Evolutionary conservation across 371 early-diverging fungal genomes (phyloP), one percentile per base, ranked within the genome.

Genomic region (Modicella reniformis): DNA sequence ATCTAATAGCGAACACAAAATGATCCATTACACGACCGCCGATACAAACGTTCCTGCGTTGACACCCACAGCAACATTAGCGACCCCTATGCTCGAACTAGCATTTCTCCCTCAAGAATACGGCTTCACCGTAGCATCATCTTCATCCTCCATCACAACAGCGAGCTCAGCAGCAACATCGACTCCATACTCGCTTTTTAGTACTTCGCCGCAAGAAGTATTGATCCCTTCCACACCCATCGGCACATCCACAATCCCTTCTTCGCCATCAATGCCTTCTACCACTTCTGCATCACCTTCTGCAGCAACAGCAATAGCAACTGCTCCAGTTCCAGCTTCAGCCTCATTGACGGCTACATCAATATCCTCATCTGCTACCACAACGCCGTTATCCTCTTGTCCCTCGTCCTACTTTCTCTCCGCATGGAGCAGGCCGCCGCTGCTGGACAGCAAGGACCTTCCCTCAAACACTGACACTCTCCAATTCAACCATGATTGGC

Each of bases 101-200:
- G 37, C 84, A 74, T 57, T 91, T 81, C 30, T 83, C 74, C 19
- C 90, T 81, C 33, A 89, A 30, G 65, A 87, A 85, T 74, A 59
- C 50, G 50, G 70, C 53, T 65, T 56, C 56, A 32, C 40, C 10
- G 13, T 26, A 15, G 48, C 51, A 17, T 25, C 56, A 3, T 21
- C 60, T 23, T n/a, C 58, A 48, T 13, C 32, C 37, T 23, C 59
- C 6, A 12, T 17, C 8, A 23, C 30, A 6, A 30, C 64, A 12
- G 25, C 62, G 9, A 37, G 63, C 1, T 40, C 47, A 13, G 15
- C 19, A 19, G 10, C 48, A n/a, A 19, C 48, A 19, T 48, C 19
- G 21, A 48, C 19, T 4, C 48, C 37, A 37, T 64, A 63, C 21
- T 59, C 64, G 13, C 56, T 67, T 13, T 67, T 66, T 49, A 61